Base-by-base conservation (phyloP, 257 asterid species). In the Lycium ferocissimum region DNA sequence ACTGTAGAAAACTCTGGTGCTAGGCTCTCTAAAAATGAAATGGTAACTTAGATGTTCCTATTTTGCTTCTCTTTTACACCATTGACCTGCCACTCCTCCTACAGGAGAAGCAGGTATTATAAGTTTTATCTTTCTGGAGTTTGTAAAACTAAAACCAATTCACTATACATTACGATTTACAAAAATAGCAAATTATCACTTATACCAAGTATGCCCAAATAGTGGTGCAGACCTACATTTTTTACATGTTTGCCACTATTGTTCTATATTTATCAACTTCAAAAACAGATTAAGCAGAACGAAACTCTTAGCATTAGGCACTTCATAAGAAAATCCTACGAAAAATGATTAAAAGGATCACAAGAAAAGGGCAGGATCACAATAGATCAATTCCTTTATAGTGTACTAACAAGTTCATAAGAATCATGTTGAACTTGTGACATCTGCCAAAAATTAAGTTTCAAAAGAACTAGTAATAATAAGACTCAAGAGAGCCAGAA, bases 51-150 rank as follows among this genome's bases (percentile, higher is more conserved):
- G 33, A 75, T 75, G 61, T 75, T 75, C 81, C 62, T 12, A 26
- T 20, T 72, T 45, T 72, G 80, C 53, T 71, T 71, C 80, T 72
- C 37, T 45, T 72, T 57, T 72, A 72, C 80, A 43, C 56, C 11
- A 72, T 72, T 72, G 80, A 49, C 81, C 81, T 20, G 20, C 81
- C 22, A 12, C 22, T 7, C 45, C 22, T 51, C 7, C 40, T 45
- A 22, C 3, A 20, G 62, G 13, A 33, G n/a, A 49, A 75, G 45
- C 7, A 49, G 45, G 22, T 6, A 75, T 49, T 49, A 49, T 49
- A 76, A 22, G 81, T 12, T 7, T 53, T 76, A 49, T 75, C 61
- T 49, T 47, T 75, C 61, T 75, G 38, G 61, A 47, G 40, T 47
- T 20, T 3, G 18, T 22, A 49, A 75, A 49, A 11, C 20, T 22